Conservation (phyloP, 2,329 filamentous ascomycete species). For the Stemphylium vesicarium region DNA sequence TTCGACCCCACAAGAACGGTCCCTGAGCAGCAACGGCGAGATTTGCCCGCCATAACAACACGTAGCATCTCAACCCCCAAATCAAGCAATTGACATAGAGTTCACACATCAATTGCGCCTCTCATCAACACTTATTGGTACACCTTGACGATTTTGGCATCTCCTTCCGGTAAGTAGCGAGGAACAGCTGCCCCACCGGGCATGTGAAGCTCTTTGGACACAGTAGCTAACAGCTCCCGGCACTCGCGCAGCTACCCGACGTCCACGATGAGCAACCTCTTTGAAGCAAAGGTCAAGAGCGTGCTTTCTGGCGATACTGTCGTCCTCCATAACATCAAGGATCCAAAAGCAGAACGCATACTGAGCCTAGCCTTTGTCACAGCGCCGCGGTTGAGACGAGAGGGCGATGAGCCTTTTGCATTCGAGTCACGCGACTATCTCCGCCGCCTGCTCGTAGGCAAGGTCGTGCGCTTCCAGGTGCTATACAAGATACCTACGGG, state of each 20-base stretch:
- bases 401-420: constrained; percentile 89
- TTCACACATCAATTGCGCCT: constrained; percentile 17
- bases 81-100: constrained; percentile 2
- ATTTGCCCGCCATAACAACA: constrained; percentile 20
- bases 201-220: constrained; percentile 25
- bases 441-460: constrained; percentile 82
- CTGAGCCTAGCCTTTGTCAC: constrained; percentile 92
- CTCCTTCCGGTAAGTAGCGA: constrained; percentile 11
- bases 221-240: constrained; percentile 34
- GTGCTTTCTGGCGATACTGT: constrained; percentile 93
- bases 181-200: constrained; percentile 9
- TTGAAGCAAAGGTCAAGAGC: constrained; percentile 74
- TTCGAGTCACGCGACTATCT: constrained; percentile 96
- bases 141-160: constrained; percentile 6
- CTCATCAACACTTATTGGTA: not conserved
- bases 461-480: constrained; percentile 82
- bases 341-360: constrained; percentile 80
- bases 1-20: constrained; percentile 18
- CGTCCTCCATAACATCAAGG: constrained; percentile 79
- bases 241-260: constrained; percentile 20
- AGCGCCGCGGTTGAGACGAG: constrained; percentile 83
- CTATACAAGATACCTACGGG: constrained; percentile 85
- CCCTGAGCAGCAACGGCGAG: constrained; percentile 18
- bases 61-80: constrained; percentile 16
- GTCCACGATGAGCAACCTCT: constrained; percentile 39